Conservation (phyloP, 2,329 filamentous ascomycete species). For the Neofusicoccum umdonicola region DNA sequence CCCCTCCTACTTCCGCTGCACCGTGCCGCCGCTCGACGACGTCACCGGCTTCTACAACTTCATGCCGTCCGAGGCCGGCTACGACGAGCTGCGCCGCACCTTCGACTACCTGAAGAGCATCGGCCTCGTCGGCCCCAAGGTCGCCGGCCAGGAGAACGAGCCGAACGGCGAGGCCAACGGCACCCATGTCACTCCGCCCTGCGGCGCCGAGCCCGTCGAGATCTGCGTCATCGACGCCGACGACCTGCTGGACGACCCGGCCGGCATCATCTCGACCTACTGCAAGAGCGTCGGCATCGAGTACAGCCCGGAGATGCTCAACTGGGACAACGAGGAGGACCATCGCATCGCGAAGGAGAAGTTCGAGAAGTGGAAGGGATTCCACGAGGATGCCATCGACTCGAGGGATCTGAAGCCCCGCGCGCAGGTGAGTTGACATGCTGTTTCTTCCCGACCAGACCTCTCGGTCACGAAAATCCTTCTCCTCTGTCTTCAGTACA, state of each 20-base stretch:
- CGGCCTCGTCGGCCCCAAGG: slow-evolving; percentile 67
- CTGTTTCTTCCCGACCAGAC: slow-evolving; percentile 5
- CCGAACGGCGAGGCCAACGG: not conserved
- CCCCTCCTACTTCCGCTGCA: slow-evolving; percentile 93
- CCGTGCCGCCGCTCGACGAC: slow-evolving; percentile 77
- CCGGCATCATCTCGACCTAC: slow-evolving; percentile 71
- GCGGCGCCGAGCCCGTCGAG: slow-evolving; percentile 47
- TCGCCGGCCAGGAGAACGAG: slow-evolving; percentile 47
- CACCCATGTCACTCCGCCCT: slow-evolving; percentile 16
- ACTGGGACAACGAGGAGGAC: slow-evolving; percentile 76
- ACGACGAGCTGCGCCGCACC: slow-evolving; percentile 78
- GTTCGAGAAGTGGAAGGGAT: slow-evolving; percentile 97
- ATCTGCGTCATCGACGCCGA: slow-evolving; percentile 92
- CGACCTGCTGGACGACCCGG: slow-evolving; percentile 83
- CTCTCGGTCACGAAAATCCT: not conserved
- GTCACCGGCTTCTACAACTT: slow-evolving; percentile 85
- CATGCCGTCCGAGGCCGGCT: slow-evolving; percentile 84
- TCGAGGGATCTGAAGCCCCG: slow-evolving; percentile 74
- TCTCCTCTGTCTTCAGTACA: not conserved
- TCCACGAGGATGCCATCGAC: slow-evolving; percentile 90
- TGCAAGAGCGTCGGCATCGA: slow-evolving; percentile 78
- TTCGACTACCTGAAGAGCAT: slow-evolving; percentile 78
- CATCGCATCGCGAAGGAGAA: slow-evolving; percentile 66
- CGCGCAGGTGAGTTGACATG: slow-evolving; percentile 50
- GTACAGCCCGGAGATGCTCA: slow-evolving; percentile 74